phyloP scores from a whole-genome alignment of 1,284 basidiomycete genomes.

The Sporisorium reilianum region DNA sequence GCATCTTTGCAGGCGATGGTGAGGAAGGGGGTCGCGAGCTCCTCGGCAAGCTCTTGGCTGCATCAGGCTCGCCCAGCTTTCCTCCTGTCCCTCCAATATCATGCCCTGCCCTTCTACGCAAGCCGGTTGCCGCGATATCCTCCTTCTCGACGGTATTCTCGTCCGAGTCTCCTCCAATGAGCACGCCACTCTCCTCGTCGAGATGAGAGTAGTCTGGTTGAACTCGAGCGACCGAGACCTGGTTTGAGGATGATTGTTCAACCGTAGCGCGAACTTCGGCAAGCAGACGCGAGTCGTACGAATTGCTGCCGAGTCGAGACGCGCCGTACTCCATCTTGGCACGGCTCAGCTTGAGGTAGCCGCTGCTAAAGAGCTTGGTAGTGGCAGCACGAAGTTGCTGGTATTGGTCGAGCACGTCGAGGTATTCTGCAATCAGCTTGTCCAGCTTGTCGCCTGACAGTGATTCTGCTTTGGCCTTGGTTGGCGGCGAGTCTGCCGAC shows the following conservation, averaged over 20 bases:
- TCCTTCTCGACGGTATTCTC: slow-evolving; percentile 4
- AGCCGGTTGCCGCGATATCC: slow-evolving; percentile 16
- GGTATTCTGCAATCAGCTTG: slow-evolving; percentile 39
- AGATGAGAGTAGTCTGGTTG: slow-evolving; percentile 37
- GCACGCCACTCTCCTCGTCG: background rate
- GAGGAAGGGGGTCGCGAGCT: too few species aligned
- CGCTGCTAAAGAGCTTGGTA: slow-evolving; percentile 19
- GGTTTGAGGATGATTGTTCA: background rate
- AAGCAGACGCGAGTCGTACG: slow-evolving; percentile 50
- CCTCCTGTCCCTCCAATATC: too few species aligned
- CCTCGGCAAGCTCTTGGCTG: too few species aligned
- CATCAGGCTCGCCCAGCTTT: slow-evolving; percentile 3
- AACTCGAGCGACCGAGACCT: slow-evolving; percentile 11
- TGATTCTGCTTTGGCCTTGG: background rate
- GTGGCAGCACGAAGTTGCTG: slow-evolving; percentile 12
- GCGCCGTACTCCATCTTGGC: slow-evolving; percentile 54
- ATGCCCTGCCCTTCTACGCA: slow-evolving; percentile 20
- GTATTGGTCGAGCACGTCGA: slow-evolving; percentile 52
- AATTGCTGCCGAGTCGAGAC: slow-evolving; percentile 41
- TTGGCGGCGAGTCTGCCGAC: background rate
- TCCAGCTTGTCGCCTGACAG: slow-evolving; percentile 23
- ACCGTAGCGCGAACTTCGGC: slow-evolving; percentile 16
- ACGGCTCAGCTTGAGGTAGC: slow-evolving; percentile 46
- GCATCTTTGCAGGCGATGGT: too few species aligned
- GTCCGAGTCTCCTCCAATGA: slow-evolving; percentile 3